Evolutionary conservation across 2,329 filamentous ascomycete genomes (phyloP).

Genomic region (Rhynchosporium agropyri): DNA sequence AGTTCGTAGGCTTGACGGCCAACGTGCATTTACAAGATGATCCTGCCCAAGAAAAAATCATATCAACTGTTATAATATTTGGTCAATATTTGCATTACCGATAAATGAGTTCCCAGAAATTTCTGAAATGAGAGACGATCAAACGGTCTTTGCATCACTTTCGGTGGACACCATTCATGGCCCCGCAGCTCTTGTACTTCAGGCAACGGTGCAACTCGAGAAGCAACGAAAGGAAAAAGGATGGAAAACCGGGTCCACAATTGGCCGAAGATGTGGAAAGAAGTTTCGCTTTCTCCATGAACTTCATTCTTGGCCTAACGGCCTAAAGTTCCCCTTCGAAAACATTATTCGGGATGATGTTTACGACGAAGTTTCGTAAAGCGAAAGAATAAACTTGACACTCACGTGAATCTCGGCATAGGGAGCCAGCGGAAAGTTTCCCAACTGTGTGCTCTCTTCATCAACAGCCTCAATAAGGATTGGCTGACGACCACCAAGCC

Average conservation of each 20-base stretch:
- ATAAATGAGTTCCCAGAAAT: conserved; percentile 4
- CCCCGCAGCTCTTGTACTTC: conserved; percentile 17
- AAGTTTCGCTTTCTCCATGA: conserved; percentile 13
- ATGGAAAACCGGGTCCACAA: not conserved
- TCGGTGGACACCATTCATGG: conserved; percentile 13
- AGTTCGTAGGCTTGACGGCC: not conserved
- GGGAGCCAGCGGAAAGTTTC: conserved; percentile 66
- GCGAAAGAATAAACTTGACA: conserved; percentile 39
- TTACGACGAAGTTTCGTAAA: conserved; percentile 26
- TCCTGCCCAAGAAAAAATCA: not conserved
- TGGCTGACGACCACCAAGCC: conserved; percentile 60
- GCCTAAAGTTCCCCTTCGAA: conserved; percentile 7
- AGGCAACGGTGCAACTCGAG: conserved; percentile 18
- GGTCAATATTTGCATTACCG: conserved; percentile 7
- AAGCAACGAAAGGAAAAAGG: conserved; percentile 15
- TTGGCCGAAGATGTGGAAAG: conserved; percentile 11
- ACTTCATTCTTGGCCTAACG: conserved; percentile 18
- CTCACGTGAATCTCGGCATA: conserved; percentile 82
- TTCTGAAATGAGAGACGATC: conserved; percentile 6
- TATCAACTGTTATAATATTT: conserved; percentile 1
- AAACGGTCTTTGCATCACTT: conserved; percentile 14
- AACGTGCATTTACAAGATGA: conserved; percentile 10
- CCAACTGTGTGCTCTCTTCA: conserved; percentile 70
- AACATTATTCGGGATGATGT: not conserved
- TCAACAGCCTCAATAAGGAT: conserved; percentile 69